These are phyloP conservation scores for Diaporthe australafricana DNA, from an alignment of 2,329 filamentous ascomycete species.

Conservation along the genomic window DNA sequence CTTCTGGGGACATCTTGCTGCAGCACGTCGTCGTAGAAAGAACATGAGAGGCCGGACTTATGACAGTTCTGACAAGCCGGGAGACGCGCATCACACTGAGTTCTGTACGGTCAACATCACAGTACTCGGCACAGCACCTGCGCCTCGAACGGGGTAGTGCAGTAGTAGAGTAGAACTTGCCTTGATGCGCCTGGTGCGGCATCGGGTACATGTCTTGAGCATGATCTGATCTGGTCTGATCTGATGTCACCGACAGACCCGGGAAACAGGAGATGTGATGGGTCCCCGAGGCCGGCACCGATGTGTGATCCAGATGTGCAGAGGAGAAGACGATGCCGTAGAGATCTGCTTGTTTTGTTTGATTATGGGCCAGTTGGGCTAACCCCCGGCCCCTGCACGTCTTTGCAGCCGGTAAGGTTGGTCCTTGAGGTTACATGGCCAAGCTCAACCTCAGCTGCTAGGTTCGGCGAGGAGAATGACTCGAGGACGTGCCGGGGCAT, in stretches of 20 bases:
- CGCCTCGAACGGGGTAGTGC: not conserved
- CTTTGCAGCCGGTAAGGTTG: not conserved
- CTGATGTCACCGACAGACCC: not conserved
- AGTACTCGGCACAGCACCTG: not conserved
- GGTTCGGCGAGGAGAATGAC: constrained; percentile 17
- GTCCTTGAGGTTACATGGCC: not conserved
- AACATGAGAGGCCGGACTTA: constrained; percentile 28
- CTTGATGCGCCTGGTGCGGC: constrained; percentile 30
- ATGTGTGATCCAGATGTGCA: constrained; percentile 7
- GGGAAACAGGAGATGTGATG: not conserved
- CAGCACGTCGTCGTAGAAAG: constrained; percentile 28
- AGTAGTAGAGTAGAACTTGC: not conserved
- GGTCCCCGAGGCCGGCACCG: not conserved
- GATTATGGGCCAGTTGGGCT: not conserved
- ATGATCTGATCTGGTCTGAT: constrained; percentile 18
- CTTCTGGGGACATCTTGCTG: constrained; percentile 29
- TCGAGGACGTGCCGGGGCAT: constrained; percentile 3
- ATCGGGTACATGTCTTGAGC: constrained; percentile 31
- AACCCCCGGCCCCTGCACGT: not conserved
- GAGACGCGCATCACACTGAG: constrained; percentile 28
- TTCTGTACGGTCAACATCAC: not conserved
- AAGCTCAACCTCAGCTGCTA: not conserved
- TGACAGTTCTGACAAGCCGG: constrained; percentile 29
- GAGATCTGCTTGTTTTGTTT: not conserved
- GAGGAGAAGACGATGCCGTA: not conserved